Conservation (phyloP, 306 rosid species). For the Cucumis cinereus region DNA sequence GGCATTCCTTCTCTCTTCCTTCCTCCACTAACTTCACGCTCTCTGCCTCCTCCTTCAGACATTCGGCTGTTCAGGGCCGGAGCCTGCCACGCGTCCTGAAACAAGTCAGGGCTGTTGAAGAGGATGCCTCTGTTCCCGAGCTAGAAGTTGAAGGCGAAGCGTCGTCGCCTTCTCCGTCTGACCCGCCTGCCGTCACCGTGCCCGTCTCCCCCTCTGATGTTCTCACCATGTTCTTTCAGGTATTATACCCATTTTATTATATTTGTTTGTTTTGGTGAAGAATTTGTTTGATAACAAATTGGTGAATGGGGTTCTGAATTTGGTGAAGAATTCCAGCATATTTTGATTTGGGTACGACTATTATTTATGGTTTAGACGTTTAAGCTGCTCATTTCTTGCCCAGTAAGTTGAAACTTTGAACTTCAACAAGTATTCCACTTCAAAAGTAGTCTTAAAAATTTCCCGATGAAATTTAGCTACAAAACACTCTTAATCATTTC, state of each 20-base stretch:
- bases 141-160: conserved; percentile 19
- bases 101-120: conserved; percentile 27
- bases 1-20: conserved; percentile 15
- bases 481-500: neutral
- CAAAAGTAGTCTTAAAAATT: neutral
- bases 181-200: conserved; percentile 52
- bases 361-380: neutral
- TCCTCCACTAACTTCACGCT: conserved; percentile 15
- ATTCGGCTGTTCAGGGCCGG: conserved; percentile 6
- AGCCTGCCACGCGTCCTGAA: conserved; percentile 13
- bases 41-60: conserved; percentile 15
- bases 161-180: conserved; percentile 16
- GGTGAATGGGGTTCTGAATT: neutral
- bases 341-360: neutral
- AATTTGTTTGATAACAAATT: neutral
- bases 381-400: neutral
- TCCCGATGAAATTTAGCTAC: neutral
- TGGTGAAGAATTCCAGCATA: neutral
- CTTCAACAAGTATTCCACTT: neutral
- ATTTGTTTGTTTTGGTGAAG: neutral
- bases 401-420: neutral
- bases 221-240: conserved; percentile 86
- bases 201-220: conserved; percentile 69
- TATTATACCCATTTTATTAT: neutral
- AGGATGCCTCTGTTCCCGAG: conserved; percentile 32